phyloP scores from a whole-genome alignment of 768 basidiomycete genomes.

The Mycena venus region DNA sequence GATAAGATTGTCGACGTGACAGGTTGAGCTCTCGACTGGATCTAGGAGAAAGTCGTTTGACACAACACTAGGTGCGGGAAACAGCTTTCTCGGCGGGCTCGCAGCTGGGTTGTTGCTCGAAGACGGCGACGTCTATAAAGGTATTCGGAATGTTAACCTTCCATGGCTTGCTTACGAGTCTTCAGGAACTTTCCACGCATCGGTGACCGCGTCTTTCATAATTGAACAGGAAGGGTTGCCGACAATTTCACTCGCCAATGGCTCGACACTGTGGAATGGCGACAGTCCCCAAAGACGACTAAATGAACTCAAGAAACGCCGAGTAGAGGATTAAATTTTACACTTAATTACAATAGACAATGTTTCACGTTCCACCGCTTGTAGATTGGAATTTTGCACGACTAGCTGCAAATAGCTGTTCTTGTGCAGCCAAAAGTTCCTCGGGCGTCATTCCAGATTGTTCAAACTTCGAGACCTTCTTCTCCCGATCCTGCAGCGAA shows the following conservation, averaged over 20 bases:
- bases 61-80: conserved; percentile 81
- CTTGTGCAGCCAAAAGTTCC: conserved; percentile 89
- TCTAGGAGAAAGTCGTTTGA: conserved; percentile 23
- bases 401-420: conserved; percentile 93
- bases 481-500: conserved; percentile 81
- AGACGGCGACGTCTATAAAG: conserved; percentile 73
- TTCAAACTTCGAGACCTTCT: conserved; percentile 92
- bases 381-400: conserved; percentile 80
- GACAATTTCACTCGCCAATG: conserved; percentile 48
- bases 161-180: conserved; percentile 19
- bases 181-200: conserved; percentile 78
- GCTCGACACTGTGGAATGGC: conserved; percentile 74
- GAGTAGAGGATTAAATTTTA: conserved; percentile 49
- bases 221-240: conserved; percentile 90
- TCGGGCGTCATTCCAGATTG: conserved; percentile 92
- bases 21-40: conserved; percentile 55
- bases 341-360: conserved; percentile 37
- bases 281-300: conserved; percentile 73
- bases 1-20: conserved; percentile 84
- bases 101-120: conserved; percentile 76
- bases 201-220: conserved; percentile 85
- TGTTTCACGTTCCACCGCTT: conserved; percentile 58
- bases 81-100: conserved; percentile 88
- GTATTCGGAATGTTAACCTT: conserved; percentile 50
- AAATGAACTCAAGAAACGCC: conserved; percentile 59